Evolutionary conservation across 306 rosid genomes (phyloP).

Genomic region (Morella rubra): DNA sequence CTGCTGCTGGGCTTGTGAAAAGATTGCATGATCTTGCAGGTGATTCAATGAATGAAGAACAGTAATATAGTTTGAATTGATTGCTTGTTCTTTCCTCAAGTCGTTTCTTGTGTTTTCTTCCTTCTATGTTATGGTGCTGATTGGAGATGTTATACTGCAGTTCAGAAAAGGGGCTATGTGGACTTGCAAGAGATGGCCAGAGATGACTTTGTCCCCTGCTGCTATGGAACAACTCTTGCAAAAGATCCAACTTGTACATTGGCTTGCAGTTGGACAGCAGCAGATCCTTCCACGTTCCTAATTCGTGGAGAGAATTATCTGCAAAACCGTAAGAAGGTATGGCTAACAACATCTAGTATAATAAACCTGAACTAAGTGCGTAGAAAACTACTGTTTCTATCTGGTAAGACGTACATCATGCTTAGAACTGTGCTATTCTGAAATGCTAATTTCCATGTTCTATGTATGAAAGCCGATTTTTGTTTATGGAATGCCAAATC

Average conservation of each 20-base stretch:
- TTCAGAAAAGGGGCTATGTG: slow-evolving; percentile 70
- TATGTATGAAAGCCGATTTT: slow-evolving; percentile 6
- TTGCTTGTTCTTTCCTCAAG: background rate
- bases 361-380: background rate
- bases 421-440: slow-evolving; percentile 3
- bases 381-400: background rate
- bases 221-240: slow-evolving; percentile 68
- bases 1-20: slow-evolving; percentile 65
- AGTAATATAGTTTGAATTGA: background rate
- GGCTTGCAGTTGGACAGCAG: slow-evolving; percentile 66
- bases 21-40: slow-evolving; percentile 55
- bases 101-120: background rate
- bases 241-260: slow-evolving; percentile 53
- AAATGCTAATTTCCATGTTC: background rate
- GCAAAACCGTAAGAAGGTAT: slow-evolving; percentile 64
- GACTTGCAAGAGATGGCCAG: slow-evolving; percentile 55
- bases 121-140: slow-evolving; percentile 18
- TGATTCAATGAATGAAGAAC: slow-evolving; percentile 29
- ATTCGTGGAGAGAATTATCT: slow-evolving; percentile 73
- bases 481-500: background rate
- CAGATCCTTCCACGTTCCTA: slow-evolving; percentile 78
- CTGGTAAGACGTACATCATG: background rate
- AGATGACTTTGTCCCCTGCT: slow-evolving; percentile 46
- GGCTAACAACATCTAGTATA: background rate
- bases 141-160: slow-evolving; percentile 43